phyloP scores from a whole-genome alignment of 257 asterid species.

The Penstemon newberryi region DNA sequence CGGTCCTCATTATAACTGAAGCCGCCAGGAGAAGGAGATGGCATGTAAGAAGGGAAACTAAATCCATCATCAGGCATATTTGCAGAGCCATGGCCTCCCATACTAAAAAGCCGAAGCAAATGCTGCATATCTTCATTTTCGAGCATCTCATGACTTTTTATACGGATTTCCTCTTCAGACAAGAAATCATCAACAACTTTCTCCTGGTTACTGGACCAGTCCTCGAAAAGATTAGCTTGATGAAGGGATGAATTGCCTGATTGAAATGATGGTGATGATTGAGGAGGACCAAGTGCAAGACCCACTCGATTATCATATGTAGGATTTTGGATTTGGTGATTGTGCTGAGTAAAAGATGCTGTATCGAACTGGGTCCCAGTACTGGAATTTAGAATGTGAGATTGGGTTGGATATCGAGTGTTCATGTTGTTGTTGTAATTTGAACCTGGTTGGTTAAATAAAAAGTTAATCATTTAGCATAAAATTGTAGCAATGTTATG shows the following conservation, averaged over 20 bases:
- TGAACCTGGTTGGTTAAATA: constrained; percentile 42
- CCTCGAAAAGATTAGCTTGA: constrained; percentile 55
- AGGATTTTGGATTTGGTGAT: constrained; percentile 47
- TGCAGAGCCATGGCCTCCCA: constrained; percentile 60
- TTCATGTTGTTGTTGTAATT: constrained; percentile 49
- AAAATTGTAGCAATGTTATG: not conserved
- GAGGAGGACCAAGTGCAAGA: constrained; percentile 81
- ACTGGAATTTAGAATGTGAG: constrained; percentile 45
- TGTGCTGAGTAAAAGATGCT: constrained; percentile 41
- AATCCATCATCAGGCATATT: constrained; percentile 64
- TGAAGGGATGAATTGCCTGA: constrained; percentile 45
- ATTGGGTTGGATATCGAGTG: constrained; percentile 48
- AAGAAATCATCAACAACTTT: constrained; percentile 71
- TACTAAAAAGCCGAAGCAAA: constrained; percentile 81
- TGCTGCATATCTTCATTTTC: constrained; percentile 97
- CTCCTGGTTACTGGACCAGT: constrained; percentile 67
- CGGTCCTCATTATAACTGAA: constrained; percentile 59
- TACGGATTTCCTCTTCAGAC: constrained; percentile 89
- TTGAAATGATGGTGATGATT: constrained; percentile 51
- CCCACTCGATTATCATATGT: constrained; percentile 44
- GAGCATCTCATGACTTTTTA: constrained; percentile 85
- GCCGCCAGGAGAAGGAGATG: constrained; percentile 61
- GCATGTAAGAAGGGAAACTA: constrained; percentile 55
- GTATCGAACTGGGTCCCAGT: constrained; percentile 46
- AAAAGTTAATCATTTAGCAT: constrained; percentile 8